Base-by-base conservation (phyloP, 805 yeast species). In the Yarrowia osloensis region DNA sequence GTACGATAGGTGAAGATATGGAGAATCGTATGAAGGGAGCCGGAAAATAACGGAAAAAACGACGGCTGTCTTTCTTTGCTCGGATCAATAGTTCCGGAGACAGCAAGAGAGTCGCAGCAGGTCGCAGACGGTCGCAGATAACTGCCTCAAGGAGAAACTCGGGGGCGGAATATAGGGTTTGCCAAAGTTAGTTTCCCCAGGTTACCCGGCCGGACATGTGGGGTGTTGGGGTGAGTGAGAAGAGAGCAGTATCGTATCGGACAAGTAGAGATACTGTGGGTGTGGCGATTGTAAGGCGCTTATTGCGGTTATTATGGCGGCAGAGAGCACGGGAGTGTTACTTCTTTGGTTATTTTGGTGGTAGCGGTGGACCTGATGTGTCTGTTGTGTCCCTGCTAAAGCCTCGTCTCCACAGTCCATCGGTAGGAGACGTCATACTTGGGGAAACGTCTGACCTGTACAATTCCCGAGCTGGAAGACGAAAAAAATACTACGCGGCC, bases 141-240 rank as follows among this genome's bases (percentile, higher is more conserved):
- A 50, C 57, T 50, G 57, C 57, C 57, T 50, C 57, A 33, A 50
- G 57, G 40, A 50, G 57, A 50, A 31, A 28, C 54, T 47, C 52
- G 52, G 57, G 26, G 22, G 15, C 35, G 5, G 29, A 42, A n/a
- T 19, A 17, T 9, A 26, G 21, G 12, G 22, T 17, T 50, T 31
- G 33, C 19, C 1, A 50, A 50, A 50, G n/a, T 21, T 22, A 21
- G 40, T 50, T 46, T 49, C 57, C 40, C 57, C 57, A 50, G 57
- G 33, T 50, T 50, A 50, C 57, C 57, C 57, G 26, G 28, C 55
- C 37, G 21, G 40, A 3, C 17, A 17, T n/a, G 55, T 29, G 39
- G 17, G 46, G 24, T 40, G 46, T 8, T 21, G 57, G 37, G 37
- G 26, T 6, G 4, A 15, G 24, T 28, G 35, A n/a, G n/a, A 4